Evolutionary conservation across 805 yeast species (phyloP).

Genomic region (Spathaspora passalidarum): DNA sequence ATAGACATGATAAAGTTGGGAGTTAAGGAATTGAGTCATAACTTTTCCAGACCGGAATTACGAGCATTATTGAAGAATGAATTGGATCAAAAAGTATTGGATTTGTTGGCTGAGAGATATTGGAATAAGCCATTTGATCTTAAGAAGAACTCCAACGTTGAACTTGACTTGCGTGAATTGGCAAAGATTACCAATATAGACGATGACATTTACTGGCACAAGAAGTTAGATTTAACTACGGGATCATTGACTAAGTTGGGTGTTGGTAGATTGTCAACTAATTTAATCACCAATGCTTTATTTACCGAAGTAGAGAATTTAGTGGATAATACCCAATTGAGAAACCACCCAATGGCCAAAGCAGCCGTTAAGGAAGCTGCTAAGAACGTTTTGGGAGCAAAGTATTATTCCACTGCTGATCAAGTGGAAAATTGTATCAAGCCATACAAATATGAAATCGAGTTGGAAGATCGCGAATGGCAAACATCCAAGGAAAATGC

Average conservation of each 20-base stretch:
- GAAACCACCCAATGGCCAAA: constrained; percentile 83
- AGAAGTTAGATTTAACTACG: constrained; percentile 79
- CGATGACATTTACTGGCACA: constrained; percentile 83
- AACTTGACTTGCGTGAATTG: constrained; percentile 55
- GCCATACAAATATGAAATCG: constrained; percentile 96
- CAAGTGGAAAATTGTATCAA: constrained; percentile 98
- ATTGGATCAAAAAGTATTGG: constrained; percentile 85
- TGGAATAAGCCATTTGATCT: constrained; percentile 69
- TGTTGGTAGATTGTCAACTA: constrained; percentile 85
- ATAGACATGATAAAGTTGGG: constrained; percentile 82
- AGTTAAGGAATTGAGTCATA: constrained; percentile 80
- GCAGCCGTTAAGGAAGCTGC: constrained; percentile 85
- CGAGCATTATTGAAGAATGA: constrained; percentile 75
- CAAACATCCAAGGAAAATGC: constrained; percentile 74
- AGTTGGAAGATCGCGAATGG: constrained; percentile 96
- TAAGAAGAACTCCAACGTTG: constrained; percentile 18
- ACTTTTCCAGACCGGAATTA: constrained; percentile 80
- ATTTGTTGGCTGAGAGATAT: constrained; percentile 82
- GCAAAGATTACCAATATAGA: constrained; percentile 45
- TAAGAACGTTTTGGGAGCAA: constrained; percentile 65
- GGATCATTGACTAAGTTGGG: constrained; percentile 85
- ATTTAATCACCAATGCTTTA: constrained; percentile 76
- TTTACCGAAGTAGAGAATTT: constrained; percentile 73
- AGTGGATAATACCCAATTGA: constrained; percentile 69
- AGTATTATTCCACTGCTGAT: constrained; percentile 90